Evolutionary conservation across 2,329 filamentous ascomycete genomes (phyloP), one percentile per base, ranked within the genome.

Genomic region (Ascochyta koolunga): DNA sequence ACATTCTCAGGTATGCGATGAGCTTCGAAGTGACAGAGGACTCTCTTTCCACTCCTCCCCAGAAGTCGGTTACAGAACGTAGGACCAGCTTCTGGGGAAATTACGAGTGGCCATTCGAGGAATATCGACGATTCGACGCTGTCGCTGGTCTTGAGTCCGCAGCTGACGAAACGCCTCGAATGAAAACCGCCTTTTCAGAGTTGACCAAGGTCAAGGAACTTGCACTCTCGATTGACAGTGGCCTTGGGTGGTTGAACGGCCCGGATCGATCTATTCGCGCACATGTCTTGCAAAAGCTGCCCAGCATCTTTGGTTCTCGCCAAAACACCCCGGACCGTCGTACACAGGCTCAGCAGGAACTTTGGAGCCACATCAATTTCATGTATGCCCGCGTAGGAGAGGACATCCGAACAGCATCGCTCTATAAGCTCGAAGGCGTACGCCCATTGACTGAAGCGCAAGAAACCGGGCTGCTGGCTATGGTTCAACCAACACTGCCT

Each of bases 151-250:
- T 89, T 2, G 87, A 89, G 66, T 77, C 81, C 45, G 82, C 84
- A 9, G 86, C 87, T 4, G 87, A 90, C 61, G 85, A 88, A 63
- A 85, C 81, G 0, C 77, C 79, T 9, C 80, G 80, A 25, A 86
- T 89, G 83, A 84, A 80, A 56, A 77, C 79, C 29, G 86, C 87
- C 3, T 80, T 91, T 50, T 77, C 77, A 10, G 82, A 80, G 46
- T 77, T 89, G 1, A 74, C 68, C 2, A 78, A 79, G 8, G 82
- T 87, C 2, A 79, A 77, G 31, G 86, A 89, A 56, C 78, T 91
- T n/a, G 88, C 84, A 0, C 72, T 91, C 3, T 89, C 85, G 16
- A 80, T 89, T 35, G 85, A 89, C 65, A 86, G 82, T 50, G 87
- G 88, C 9, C 77, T 90, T 32, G 88, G 88, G 10, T 90, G 86